A percentile compares a stretch with the other conserved stretches of the same genome.
Evolutionary conservation across 2,329 filamentous ascomycete genomes (phyloP).

Genomic region (Phialocephala subalpina): DNA sequence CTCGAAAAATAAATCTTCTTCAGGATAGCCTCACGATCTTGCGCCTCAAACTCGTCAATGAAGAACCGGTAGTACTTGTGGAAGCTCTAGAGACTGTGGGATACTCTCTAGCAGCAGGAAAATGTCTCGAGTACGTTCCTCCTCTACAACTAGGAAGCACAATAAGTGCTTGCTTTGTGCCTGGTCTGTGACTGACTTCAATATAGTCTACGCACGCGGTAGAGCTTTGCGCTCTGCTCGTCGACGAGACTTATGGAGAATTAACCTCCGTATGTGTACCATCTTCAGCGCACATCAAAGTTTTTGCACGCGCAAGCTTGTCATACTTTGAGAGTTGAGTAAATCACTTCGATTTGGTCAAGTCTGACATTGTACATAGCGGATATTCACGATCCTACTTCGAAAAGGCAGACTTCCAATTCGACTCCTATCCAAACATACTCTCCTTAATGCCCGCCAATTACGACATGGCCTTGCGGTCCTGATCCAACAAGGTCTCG

Average conservation of each 20-base stretch:
- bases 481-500: constrained; percentile 87
- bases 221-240: constrained; percentile 89
- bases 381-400: constrained; percentile 82
- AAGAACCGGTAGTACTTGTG: constrained; percentile 70
- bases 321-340: constrained; percentile 28
- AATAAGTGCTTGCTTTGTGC: constrained; percentile 36
- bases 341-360: constrained; percentile 29
- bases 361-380: constrained; percentile 59
- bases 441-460: constrained; percentile 76
- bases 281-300: constrained; percentile 3
- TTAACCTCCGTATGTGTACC: constrained; percentile 79
- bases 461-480: constrained; percentile 83
- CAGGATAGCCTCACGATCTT: constrained; percentile 16
- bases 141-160: constrained; percentile 27
- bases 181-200: constrained; percentile 28
- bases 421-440: constrained; percentile 73
- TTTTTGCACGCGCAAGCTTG: not conserved
- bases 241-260: constrained; percentile 90
- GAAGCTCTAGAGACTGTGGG: constrained; percentile 81
- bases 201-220: constrained; percentile 74
- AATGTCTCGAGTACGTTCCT: constrained; percentile 62
- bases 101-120: constrained; percentile 76
- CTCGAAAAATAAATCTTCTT: constrained; percentile 22
- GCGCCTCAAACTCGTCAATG: constrained; percentile 38
- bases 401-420: constrained; percentile 81